Conservation (phyloP, 78 protist genomes). For the Pelomyxa schiedti region DNA sequence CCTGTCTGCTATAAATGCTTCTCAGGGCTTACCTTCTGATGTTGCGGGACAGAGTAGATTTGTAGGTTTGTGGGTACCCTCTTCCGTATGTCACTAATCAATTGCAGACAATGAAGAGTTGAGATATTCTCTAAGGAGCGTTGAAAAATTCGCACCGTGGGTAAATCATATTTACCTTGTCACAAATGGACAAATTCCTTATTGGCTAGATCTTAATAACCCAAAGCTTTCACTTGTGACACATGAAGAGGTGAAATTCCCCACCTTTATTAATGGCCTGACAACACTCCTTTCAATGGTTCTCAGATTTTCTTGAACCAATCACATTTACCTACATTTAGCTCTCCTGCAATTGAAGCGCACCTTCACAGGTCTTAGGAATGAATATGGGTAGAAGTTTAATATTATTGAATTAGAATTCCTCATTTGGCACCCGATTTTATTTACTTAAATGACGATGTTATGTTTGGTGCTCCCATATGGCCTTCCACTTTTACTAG, state of each 20-base stretch:
- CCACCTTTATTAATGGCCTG: no score
- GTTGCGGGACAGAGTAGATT: no score
- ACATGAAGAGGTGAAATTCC: no score
- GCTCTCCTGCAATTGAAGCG: constrained; percentile 88
- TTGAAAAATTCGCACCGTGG: constrained; percentile 86
- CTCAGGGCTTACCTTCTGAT: no score
- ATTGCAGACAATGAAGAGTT: constrained; percentile 83
- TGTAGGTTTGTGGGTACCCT: no score
- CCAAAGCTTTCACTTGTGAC: constrained; percentile 63
- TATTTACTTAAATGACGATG: constrained; percentile 91
- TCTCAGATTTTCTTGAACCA: constrained; percentile 26
- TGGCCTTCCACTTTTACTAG: constrained; percentile 82
- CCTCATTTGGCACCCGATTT: constrained; percentile 83
- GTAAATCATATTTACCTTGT: constrained; percentile 74
- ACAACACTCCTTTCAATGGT: no score
- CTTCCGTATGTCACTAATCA: neutral
- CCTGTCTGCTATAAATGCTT: no score
- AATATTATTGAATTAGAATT: no score
- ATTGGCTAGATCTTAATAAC: constrained; percentile 77
- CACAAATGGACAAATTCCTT: constrained; percentile 93
- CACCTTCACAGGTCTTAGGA: no score
- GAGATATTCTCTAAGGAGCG: constrained; percentile 79
- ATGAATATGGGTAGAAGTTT: no score
- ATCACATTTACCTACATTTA: constrained; percentile 87
- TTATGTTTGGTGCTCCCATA: constrained; percentile 76